Base-by-base conservation (phyloP, 345 rosid genomes). In the Mallotus nudiflorus region DNA sequence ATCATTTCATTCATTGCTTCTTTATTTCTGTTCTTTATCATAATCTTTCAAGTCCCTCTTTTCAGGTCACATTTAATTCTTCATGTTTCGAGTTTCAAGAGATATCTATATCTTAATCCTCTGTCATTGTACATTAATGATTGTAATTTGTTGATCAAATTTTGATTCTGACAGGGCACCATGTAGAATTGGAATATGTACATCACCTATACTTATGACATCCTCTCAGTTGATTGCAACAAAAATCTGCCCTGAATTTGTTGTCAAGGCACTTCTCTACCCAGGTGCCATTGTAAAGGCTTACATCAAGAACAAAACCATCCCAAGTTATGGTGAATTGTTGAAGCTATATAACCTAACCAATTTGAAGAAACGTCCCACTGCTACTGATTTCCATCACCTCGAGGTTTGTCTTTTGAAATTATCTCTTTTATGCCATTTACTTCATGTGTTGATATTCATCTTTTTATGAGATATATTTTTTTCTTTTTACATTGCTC, bases 1-100 rank as follows among this genome's bases (percentile, higher is more conserved):
- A 29, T 61, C 69, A 69, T 91, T 63, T 88, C 96, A 42, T 67
- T 77, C 24, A 44, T 83, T 68, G 89, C 97, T 40, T 76, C 83
- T 51, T 73, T 51, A 16, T 15, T 85, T 0, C 82, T 73, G 76
- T 75, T 86, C 63, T 62, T 81, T 66, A 65, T 91, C 82, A 78
- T 93, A 68, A 69, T 91, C 80, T 83, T 91, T 57, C 98, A 89
- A 83, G 66, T 88, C 68, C 90, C 98, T 60, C 93, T 89, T 69
- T 93, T 93, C 89, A 86, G 98, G 97, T 91, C 86, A 39, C 37
- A 20, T 39, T 3, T 57, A 51, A 9, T 33, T 53, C 7, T 42
- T n/a, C n/a, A n/a, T n/a, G n/a, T n/a, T n/a, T n/a, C n/a, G n/a
- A n/a, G n/a, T n/a, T n/a, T n/a, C n/a, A n/a, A n/a, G n/a, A n/a